These are phyloP conservation scores for Isabelozyma heimii DNA, from an alignment of 805 yeast genomes.

Conservation along the genomic window DNA sequence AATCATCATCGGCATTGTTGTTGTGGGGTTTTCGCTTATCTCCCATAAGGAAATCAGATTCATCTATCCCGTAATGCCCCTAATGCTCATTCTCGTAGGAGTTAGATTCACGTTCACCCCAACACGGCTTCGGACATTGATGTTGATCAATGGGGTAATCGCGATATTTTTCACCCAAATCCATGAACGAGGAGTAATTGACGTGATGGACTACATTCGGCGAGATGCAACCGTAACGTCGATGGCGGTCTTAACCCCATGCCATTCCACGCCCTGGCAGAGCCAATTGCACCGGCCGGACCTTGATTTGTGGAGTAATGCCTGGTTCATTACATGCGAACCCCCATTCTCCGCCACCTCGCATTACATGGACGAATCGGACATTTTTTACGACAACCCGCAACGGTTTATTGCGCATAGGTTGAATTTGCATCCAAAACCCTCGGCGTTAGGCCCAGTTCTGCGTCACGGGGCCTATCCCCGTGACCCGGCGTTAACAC, in stretches of 20 bases:
- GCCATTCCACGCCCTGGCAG: slow-evolving; percentile 97
- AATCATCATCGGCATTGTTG: slow-evolving; percentile 35
- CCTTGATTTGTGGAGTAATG: slow-evolving; percentile 17
- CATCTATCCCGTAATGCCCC: slow-evolving; percentile 80
- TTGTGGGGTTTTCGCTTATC: slow-evolving; percentile 59
- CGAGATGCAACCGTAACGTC: slow-evolving; percentile 37
- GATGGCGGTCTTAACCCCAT: slow-evolving; percentile 86
- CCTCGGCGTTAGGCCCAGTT: neutral
- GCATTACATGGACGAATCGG: slow-evolving; percentile 81
- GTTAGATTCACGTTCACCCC: neutral
- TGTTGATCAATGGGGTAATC: slow-evolving; percentile 35
- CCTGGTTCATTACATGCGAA: slow-evolving; percentile 86
- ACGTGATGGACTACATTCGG: slow-evolving; percentile 56
- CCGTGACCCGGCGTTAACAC: neutral
- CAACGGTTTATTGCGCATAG: slow-evolving; percentile 42
- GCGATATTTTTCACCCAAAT: slow-evolving; percentile 56
- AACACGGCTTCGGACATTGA: slow-evolving; percentile 16
- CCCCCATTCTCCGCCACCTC: slow-evolving; percentile 63
- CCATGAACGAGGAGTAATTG: slow-evolving; percentile 86
- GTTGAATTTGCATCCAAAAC: neutral
- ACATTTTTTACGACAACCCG: slow-evolving; percentile 72
- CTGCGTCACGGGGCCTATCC: neutral
- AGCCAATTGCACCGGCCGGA: slow-evolving; percentile 67
- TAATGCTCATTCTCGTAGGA: slow-evolving; percentile 43
- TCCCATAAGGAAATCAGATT: slow-evolving; percentile 91